These are phyloP conservation scores for Naganishia randhawae DNA, from an alignment of 768 basidiomycete species.

Conservation along the genomic window DNA sequence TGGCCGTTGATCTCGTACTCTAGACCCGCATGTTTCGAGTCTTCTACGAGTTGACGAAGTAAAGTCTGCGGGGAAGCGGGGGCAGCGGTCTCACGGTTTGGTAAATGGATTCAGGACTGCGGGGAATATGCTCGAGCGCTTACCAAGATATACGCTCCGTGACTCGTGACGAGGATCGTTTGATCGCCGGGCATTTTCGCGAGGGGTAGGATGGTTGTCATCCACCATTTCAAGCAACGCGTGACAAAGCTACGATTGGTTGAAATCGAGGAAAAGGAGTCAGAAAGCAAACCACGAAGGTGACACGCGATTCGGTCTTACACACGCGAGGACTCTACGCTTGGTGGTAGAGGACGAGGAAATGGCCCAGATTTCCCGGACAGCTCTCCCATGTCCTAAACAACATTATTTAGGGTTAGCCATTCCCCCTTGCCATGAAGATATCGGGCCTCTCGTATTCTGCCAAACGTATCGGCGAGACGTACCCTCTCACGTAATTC, in stretches of 20 bases:
- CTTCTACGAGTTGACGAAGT: neutral
- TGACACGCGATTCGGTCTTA: neutral
- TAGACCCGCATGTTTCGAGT: neutral
- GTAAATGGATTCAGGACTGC: too few relatives aligned
- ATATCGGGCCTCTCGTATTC: too few relatives aligned
- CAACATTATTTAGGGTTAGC: too few relatives aligned
- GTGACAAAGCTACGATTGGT: neutral
- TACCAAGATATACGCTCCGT: constrained; percentile 23
- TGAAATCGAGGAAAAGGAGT: neutral
- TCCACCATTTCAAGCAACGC: constrained; percentile 17
- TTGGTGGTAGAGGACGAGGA: constrained; percentile 13
- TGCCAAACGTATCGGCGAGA: too few relatives aligned
- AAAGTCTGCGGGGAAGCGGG: constrained; percentile 5
- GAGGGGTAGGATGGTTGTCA: constrained; percentile 9
- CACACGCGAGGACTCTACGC: constrained; percentile 16
- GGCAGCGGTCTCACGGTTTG: neutral
- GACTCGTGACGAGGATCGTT: constrained; percentile 6
- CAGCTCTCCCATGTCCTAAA: constrained; percentile 25
- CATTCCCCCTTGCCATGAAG: too few relatives aligned
- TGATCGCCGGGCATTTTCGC: neutral
- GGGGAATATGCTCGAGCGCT: too few relatives aligned
- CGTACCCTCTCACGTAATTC: constrained; percentile 24
- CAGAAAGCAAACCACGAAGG: neutral
- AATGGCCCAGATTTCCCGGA: constrained; percentile 15
- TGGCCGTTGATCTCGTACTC: neutral